phyloP scores from a whole-genome alignment of 305 asterid species.

The Ruellia speciosa region DNA sequence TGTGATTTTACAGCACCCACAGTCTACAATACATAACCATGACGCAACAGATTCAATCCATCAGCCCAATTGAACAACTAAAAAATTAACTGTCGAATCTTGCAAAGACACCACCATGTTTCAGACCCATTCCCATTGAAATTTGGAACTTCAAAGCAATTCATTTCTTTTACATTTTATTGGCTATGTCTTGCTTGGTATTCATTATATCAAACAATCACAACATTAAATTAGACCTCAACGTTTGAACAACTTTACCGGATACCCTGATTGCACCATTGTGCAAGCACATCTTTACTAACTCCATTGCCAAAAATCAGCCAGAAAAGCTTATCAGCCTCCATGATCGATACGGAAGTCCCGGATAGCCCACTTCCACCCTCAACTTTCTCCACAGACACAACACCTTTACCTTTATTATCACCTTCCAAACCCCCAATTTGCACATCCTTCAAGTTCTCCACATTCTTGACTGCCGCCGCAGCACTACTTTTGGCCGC shows the following conservation, averaged over 20 bases:
- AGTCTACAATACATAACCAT: background rate
- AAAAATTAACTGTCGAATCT: background rate
- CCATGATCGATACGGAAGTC: slow-evolving; percentile 33
- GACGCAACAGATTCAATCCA: background rate
- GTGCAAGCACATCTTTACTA: slow-evolving; percentile 69
- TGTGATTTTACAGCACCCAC: background rate
- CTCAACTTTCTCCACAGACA: slow-evolving; percentile 27
- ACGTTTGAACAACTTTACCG: slow-evolving; percentile 36
- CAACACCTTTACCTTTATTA: slow-evolving; percentile 34
- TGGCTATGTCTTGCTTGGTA: no score
- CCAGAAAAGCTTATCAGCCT: slow-evolving; percentile 61
- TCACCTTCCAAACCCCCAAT: slow-evolving; percentile 29
- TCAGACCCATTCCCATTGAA: no score
- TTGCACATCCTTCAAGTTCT: slow-evolving; percentile 30
- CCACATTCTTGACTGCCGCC: slow-evolving; percentile 26
- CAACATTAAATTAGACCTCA: background rate
- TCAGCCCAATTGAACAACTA: background rate
- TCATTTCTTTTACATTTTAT: background rate
- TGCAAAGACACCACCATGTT: background rate
- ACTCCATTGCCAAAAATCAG: slow-evolving; percentile 67
- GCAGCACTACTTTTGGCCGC: slow-evolving; percentile 18
- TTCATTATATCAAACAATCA: background rate
- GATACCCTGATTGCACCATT: slow-evolving; percentile 97
- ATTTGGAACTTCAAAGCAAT: no score
- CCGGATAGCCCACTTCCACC: slow-evolving; percentile 26